Percentiles rank a stretch among this genome's conserved stretches.
Conservation (phyloP, 495 filamentous ascomycete genomes). For the Penicillium steckii region DNA sequence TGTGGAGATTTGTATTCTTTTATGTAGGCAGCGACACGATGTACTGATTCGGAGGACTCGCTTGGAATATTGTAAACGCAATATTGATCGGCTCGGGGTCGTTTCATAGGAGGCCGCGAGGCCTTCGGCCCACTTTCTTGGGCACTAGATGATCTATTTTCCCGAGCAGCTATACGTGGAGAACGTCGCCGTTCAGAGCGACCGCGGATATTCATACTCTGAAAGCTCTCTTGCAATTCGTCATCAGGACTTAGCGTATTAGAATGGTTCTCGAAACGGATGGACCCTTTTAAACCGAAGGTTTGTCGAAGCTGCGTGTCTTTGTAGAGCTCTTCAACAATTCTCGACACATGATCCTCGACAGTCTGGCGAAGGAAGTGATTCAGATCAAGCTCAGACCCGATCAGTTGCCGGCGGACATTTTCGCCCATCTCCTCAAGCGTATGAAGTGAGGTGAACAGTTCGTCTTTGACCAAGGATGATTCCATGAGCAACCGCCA, state of each 20-base stretch:
- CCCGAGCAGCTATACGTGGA: slow-evolving; percentile 3
- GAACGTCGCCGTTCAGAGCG: neutral
- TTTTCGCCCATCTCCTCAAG: slow-evolving; percentile 5
- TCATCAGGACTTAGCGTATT: slow-evolving; percentile 6
- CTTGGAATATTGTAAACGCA: slow-evolving; percentile 38
- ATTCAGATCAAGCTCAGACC: slow-evolving; percentile 11
- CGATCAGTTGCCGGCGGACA: slow-evolving; percentile 1
- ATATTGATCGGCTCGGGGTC: slow-evolving; percentile 38
- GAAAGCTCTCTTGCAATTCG: neutral
- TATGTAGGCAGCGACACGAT: slow-evolving; percentile 20
- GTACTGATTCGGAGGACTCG: slow-evolving; percentile 2
- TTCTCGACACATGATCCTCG: slow-evolving; percentile 8
- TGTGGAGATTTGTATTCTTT: slow-evolving; percentile 46
- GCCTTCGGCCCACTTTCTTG: neutral
- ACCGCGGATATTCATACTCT: too few relatives aligned
- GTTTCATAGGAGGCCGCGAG: neutral
- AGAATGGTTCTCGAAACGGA: slow-evolving; percentile 14
- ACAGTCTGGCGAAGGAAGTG: slow-evolving; percentile 3
- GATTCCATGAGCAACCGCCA: slow-evolving; percentile 12
- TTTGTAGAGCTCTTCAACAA: slow-evolving; percentile 7
- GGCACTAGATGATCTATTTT: neutral
- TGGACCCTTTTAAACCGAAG: slow-evolving; percentile 6
- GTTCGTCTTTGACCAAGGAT: neutral
- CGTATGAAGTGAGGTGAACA: slow-evolving; percentile 6
- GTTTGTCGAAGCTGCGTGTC: slow-evolving; percentile 1